Base-by-base conservation (phyloP, 495 filamentous ascomycete genomes). In the Daldinia childiae region DNA sequence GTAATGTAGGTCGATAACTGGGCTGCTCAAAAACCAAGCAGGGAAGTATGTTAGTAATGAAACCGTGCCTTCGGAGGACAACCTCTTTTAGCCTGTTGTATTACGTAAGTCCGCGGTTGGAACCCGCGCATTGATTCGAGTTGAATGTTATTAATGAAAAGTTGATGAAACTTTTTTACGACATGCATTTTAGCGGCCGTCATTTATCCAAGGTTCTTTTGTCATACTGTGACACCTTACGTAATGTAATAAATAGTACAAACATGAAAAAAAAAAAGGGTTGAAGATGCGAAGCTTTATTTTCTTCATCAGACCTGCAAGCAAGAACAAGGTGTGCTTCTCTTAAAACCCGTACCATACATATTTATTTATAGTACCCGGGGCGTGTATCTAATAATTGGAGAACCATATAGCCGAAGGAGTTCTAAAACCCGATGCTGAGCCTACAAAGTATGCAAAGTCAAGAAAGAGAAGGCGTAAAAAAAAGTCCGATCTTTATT, bases 71-170 rank as follows among this genome's bases (percentile, higher is more conserved):
- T 58, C 62, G 59, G 55, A 64, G 58, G 38, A 45, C 26, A 12
- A 21, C 30, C 54, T 34, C 32, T 30, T 41, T 63, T 65, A 73
- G 65, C 65, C 65, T 68, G 61, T 69, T 17, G 43, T 54, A 66
- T 73, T 69, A 73, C 70, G 65, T 73, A 73, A 73, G 61, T 68
- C 15, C 24, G 34, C 51, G 50, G 32, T 58, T 55, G 50, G 68
- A 62, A 71, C 58, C 66, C 66, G 66, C 58, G 64, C 63, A 43
- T 58, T 43, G 21, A 43, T 17, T 39, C 41, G 50, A 50, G 36
- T 26, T 57, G 29, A 39, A 45, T 27, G 21, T 34, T 14, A n/a
- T 57, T 4, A 55, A 54, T 55, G 61, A 55, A 54, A 45, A 8
- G 52, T 36, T 38, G 29, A 38, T 57, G 30, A 59, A 39, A 41